Conservation (phyloP, 305 asterid species). For the Solanum hybrid region DNA sequence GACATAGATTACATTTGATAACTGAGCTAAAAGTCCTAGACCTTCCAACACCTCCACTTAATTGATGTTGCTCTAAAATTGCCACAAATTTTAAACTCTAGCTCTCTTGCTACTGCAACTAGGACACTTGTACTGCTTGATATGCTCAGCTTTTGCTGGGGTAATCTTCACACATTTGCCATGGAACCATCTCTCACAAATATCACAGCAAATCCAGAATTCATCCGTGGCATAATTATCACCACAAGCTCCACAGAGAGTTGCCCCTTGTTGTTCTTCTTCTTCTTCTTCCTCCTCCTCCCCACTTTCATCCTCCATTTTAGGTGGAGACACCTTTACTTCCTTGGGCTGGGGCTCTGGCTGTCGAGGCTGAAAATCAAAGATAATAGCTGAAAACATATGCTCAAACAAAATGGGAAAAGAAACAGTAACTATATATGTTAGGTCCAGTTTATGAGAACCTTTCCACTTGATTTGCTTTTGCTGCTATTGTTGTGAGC, state of each 20-base stretch:
- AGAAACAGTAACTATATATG: background rate
- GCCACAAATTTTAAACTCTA: constrained; percentile 4
- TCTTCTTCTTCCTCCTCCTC: constrained; percentile 34
- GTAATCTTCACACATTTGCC: constrained; percentile 61
- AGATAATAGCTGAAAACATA: background rate
- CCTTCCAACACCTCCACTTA: background rate
- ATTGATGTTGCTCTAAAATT: background rate
- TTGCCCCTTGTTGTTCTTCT: constrained; percentile 42
- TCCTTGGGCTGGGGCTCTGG: constrained; percentile 35
- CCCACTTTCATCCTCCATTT: constrained; percentile 41
- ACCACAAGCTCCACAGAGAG: constrained; percentile 50
- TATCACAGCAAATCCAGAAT: constrained; percentile 57
- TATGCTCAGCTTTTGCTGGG: constrained; percentile 51
- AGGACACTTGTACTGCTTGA: constrained; percentile 62
- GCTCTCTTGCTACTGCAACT: constrained; percentile 26
- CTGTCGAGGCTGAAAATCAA: constrained; percentile 33
- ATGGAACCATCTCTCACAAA: constrained; percentile 60
- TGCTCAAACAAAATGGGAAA: background rate
- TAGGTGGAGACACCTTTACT: constrained; percentile 31
- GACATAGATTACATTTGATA: background rate
- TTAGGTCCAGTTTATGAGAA: background rate
- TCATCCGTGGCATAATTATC: constrained; percentile 36
- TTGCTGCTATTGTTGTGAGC: constrained; percentile 41
- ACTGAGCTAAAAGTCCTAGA: background rate
- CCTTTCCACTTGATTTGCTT: constrained; percentile 43